A percentile compares a stretch with the other conserved stretches of the same genome.
phyloP scores from a whole-genome alignment of 345 rosid species.

The Rhizophora apiculata region DNA sequence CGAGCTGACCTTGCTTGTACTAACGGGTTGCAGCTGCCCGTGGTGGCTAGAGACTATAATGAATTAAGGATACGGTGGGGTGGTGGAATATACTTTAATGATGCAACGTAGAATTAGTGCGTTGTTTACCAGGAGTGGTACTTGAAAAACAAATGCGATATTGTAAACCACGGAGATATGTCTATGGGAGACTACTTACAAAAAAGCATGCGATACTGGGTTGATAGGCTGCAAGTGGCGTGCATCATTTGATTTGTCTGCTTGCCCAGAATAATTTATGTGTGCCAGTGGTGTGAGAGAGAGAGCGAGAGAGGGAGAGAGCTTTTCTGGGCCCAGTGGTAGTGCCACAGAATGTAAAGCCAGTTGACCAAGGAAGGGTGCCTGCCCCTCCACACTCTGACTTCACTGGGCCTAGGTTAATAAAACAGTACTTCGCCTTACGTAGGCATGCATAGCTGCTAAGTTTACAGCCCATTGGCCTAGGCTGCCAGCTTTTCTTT shows the following conservation, averaged over 20 bases:
- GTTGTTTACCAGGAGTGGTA: not conserved
- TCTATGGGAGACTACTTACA: constrained; percentile 24
- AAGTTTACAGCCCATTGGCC: too few relatives aligned
- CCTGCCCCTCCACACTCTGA: not conserved
- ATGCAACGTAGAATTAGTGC: not conserved
- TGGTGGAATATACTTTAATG: too few relatives aligned
- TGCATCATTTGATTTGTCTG: constrained; percentile 27
- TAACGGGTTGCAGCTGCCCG: too few relatives aligned
- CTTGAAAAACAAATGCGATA: constrained; percentile 21
- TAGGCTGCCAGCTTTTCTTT: too few relatives aligned
- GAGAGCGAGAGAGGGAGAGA: not conserved
- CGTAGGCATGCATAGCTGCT: too few relatives aligned
- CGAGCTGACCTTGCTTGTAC: constrained; percentile 1
- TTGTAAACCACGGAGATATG: constrained; percentile 27
- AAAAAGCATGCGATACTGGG: constrained; percentile 28
- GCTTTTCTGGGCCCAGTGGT: too few relatives aligned
- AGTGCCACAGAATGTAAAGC: constrained; percentile 10
- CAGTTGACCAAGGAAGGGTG: not conserved
- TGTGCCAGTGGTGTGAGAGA: not conserved
- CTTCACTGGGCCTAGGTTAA: too few relatives aligned
- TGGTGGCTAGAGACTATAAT: too few relatives aligned
- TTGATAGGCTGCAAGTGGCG: not conserved
- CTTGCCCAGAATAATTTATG: constrained; percentile 8
- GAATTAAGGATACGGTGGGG: too few relatives aligned
- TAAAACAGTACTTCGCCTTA: too few relatives aligned